These are phyloP conservation scores for Colletotrichum sp. DNA, from an alignment of 2,329 filamentous ascomycete genomes.

Conservation along the genomic window DNA sequence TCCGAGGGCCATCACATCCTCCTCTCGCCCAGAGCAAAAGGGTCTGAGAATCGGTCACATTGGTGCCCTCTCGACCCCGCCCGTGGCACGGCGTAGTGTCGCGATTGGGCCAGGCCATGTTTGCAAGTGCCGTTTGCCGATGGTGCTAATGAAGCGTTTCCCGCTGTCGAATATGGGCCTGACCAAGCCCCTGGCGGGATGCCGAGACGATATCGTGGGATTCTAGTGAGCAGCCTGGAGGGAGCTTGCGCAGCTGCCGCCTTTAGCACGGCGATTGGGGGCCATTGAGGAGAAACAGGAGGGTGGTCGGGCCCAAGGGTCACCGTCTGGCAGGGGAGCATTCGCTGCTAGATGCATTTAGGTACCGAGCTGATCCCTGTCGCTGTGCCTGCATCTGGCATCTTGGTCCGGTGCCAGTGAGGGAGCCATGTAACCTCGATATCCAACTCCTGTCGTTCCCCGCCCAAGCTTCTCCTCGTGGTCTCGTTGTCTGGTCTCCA, in stretches of 20 bases:
- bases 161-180: not conserved
- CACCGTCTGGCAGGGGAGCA: not conserved
- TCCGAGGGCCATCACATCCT: not conserved
- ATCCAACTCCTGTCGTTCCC: not conserved
- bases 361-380: slow-evolving; percentile 16
- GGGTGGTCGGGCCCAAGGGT: not conserved
- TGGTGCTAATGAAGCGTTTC: not conserved
- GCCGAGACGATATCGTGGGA: not conserved
- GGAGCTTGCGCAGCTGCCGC: not conserved
- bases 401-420: slow-evolving; percentile 13
- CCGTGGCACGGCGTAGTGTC: not conserved
- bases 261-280: not conserved
- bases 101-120: slow-evolving; percentile 3
- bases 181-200: not conserved
- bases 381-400: slow-evolving; percentile 11
- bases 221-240: not conserved
- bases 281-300: not conserved
- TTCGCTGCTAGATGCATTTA: not conserved
- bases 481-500: not conserved
- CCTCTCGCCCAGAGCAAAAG: not conserved
- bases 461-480: not conserved
- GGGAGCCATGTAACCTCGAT: slow-evolving; percentile 11
- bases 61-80: not conserved
- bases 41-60: not conserved
- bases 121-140: not conserved